These are phyloP conservation scores for Metschnikowia corniflorae DNA, from an alignment of 805 yeast species.

Conservation along the genomic window DNA sequence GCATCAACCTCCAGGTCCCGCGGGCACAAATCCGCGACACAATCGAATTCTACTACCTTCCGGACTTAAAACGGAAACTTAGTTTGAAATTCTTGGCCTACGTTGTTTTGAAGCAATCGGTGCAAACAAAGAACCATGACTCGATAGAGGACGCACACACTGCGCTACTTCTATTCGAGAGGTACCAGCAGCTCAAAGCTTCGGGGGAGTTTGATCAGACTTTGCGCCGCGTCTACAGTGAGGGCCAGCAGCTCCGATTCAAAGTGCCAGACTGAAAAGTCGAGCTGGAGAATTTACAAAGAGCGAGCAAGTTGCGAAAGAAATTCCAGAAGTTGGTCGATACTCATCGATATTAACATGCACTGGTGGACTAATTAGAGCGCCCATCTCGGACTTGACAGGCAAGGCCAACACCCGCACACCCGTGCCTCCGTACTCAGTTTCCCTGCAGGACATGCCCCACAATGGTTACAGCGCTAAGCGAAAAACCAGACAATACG, in stretches of 20 bases:
- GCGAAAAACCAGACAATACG: too few relatives aligned
- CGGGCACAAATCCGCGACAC: constrained; percentile 85
- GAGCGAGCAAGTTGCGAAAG: too few relatives aligned
- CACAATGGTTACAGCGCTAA: too few relatives aligned
- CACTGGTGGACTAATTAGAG: too few relatives aligned
- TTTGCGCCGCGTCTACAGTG: constrained; percentile 65
- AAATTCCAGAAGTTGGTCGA: too few relatives aligned
- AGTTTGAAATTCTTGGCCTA: constrained; percentile 86
- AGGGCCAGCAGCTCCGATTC: constrained; percentile 58
- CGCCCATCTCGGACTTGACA: too few relatives aligned
- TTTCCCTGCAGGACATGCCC: too few relatives aligned
- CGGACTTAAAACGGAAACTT: constrained; percentile 70
- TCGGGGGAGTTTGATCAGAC: constrained; percentile 58
- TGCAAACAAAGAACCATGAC: constrained; percentile 93
- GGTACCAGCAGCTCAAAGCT: constrained; percentile 59
- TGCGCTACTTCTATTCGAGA: constrained; percentile 73
- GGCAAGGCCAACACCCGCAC: too few relatives aligned
- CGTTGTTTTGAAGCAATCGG: constrained; percentile 65
- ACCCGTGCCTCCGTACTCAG: too few relatives aligned
- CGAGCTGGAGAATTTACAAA: too few relatives aligned
- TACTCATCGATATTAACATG: too few relatives aligned
- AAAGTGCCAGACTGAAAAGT: constrained; percentile 50
- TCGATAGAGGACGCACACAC: constrained; percentile 94
- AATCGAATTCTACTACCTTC: constrained; percentile 69
- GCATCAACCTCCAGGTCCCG: constrained; percentile 90